Evolutionary conservation across 2,329 filamentous ascomycete genomes (phyloP), one percentile per base, ranked within the genome.

Genomic region (Ampelomyces quisqualis): DNA sequence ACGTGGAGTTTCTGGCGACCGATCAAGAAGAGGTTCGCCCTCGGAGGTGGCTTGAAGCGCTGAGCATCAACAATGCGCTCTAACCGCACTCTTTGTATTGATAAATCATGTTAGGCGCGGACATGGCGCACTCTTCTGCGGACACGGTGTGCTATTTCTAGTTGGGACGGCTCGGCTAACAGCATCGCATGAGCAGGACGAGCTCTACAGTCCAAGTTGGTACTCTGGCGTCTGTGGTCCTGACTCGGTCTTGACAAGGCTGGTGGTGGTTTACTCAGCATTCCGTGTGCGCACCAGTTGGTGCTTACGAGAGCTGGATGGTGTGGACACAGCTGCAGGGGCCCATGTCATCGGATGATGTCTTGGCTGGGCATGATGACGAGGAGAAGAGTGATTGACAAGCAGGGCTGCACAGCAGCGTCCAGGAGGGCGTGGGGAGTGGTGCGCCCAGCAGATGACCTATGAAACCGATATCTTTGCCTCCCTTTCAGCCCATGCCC

Each of bases 1-100:
- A 15, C 58, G 60, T 56, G 60, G 55, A 57, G 49, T 56, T 59
- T 60, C 52, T 45, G 40, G 43, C 39, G 24, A 56, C 44, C 48
- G 50, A 53, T 55, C 50, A 55, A 58, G 51, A 55, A 39, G 52
- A 52, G 45, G 37, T 45, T 62, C 51, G 55, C 57, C 45, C 36
- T 51, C 43, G 44, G 44, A 45, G 49, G 29, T 45, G 47, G 55
- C 51, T 50, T 57, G 47, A 43, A 38, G 56, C 44, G 45, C 44
- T 53, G 43, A 52, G 38, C 37, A 31, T 17, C 47, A 58, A n/a
- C n/a, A n/a, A n/a, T n/a, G n/a, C n/a, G n/a, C n/a, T n/a, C n/a
- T n/a, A n/a, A n/a, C n/a, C n/a, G n/a, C n/a, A n/a, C n/a, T n/a
- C n/a, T 49, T 53, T 50, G 45, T 57, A 52, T 55, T 61, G 57